phyloP scores from a whole-genome alignment of 2,329 filamentous ascomycete species.

The Aspergillus tanneri region DNA sequence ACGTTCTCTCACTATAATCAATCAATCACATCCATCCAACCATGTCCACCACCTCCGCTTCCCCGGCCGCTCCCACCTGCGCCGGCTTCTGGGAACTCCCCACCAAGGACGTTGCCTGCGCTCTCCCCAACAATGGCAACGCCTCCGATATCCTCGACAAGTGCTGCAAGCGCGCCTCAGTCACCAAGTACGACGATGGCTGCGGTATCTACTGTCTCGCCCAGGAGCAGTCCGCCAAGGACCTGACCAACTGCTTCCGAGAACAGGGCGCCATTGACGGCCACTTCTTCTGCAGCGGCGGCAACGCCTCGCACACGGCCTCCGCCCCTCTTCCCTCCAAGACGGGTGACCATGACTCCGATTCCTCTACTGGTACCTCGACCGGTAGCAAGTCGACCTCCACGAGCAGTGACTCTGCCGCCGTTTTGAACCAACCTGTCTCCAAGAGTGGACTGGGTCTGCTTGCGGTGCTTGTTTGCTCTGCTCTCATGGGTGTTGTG shows the following conservation, averaged over 20 bases:
- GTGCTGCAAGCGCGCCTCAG: slow-evolving; percentile 49
- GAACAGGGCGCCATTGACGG: slow-evolving; percentile 36
- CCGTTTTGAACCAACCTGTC: slow-evolving; percentile 22
- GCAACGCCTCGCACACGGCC: slow-evolving; percentile 38
- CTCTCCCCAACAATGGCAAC: slow-evolving; percentile 41
- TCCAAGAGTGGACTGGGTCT: slow-evolving; percentile 33
- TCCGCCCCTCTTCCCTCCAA: slow-evolving; percentile 27
- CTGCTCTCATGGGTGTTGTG: slow-evolving; percentile 28
- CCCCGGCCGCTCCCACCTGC: background rate
- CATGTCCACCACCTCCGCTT: background rate
- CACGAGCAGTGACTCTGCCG: slow-evolving; percentile 17
- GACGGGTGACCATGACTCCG: slow-evolving; percentile 5
- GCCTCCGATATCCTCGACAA: slow-evolving; percentile 45
- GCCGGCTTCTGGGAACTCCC: slow-evolving; percentile 39
- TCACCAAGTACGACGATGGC: slow-evolving; percentile 48
- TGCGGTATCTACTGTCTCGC: slow-evolving; percentile 55
- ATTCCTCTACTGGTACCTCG: slow-evolving; percentile 5
- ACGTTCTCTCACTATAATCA: background rate
- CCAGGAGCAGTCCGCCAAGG: slow-evolving; percentile 37
- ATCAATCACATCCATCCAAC: background rate
- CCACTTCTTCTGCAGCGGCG: slow-evolving; percentile 49
- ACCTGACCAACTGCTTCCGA: slow-evolving; percentile 43
- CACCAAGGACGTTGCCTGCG: slow-evolving; percentile 48
- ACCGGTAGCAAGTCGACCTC: slow-evolving; percentile 6
- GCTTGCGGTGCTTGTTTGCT: slow-evolving; percentile 33